phyloP scores from a whole-genome alignment of 2,329 filamentous ascomycete species.

The Penicillium sp. region DNA sequence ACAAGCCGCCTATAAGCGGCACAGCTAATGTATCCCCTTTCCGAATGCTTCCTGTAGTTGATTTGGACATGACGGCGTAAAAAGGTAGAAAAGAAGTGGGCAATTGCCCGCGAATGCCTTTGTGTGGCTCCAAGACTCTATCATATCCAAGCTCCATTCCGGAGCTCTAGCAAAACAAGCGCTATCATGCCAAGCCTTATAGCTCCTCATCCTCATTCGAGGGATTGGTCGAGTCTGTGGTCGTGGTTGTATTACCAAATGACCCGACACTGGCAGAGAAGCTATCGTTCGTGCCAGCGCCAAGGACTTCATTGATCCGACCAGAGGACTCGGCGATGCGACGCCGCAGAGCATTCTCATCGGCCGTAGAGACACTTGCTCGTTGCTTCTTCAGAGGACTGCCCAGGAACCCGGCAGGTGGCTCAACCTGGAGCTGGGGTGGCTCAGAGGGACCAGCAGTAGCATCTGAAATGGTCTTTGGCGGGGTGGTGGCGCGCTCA shows the following conservation, averaged over 20 bases:
- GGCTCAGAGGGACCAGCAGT: constrained; percentile 21
- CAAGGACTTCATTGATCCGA: constrained; percentile 40
- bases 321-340: constrained; percentile 41
- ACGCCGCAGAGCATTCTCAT: constrained; percentile 41
- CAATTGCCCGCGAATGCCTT: neutral
- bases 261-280: constrained; percentile 10
- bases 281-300: constrained; percentile 17
- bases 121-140: constrained; percentile 3
- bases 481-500: constrained; percentile 39
- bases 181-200: constrained; percentile 11
- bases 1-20: constrained; percentile 12
- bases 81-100: constrained; percentile 3
- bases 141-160: constrained; percentile 4
- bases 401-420: constrained; percentile 40
- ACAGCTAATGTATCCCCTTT: constrained; percentile 22
- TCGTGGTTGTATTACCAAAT: constrained; percentile 22
- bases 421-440: constrained; percentile 20
- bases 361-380: constrained; percentile 45
- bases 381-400: constrained; percentile 51
- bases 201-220: constrained; percentile 27
- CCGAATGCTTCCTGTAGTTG: constrained; percentile 20
- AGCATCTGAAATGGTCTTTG: constrained; percentile 21
- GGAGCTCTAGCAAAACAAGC: neutral
- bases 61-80: constrained; percentile 27
- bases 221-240: constrained; percentile 5